A percentile compares a stretch with the other conserved stretches of the same genome.
Evolutionary conservation across 2,329 filamentous ascomycete species (phyloP).

Genomic region (Colletotrichum theobromicola): DNA sequence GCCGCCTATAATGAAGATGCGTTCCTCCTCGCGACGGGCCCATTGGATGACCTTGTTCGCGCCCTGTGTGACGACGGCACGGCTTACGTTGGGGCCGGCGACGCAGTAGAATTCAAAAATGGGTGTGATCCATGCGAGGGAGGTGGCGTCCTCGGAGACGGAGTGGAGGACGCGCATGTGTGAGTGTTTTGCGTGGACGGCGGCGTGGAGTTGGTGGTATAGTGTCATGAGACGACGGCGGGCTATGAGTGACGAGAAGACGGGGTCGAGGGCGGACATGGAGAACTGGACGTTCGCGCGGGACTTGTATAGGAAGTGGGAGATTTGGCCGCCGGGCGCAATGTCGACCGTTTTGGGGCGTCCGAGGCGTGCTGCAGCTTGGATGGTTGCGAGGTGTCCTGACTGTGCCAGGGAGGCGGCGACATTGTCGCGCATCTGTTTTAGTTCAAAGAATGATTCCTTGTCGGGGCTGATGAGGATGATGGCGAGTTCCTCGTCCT

Average conservation of each 20-base stretch:
- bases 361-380: conserved; percentile 71
- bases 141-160: conserved; percentile 75
- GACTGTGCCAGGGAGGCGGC: conserved; percentile 76
- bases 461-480: conserved; percentile 92
- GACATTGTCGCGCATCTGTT: conserved; percentile 71
- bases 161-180: conserved; percentile 87
- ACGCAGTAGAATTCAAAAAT: conserved; percentile 95
- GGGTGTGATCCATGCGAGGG: conserved; percentile 89
- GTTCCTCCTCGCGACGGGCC: conserved; percentile 89
- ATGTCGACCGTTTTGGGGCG: conserved; percentile 77
- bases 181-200: conserved; percentile 83
- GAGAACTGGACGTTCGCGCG: conserved; percentile 93
- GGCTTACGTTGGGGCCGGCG: conserved; percentile 74
- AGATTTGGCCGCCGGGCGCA: conserved; percentile 78
- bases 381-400: conserved; percentile 77
- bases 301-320: conserved; percentile 96
- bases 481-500: conserved; percentile 85
- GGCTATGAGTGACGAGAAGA: conserved; percentile 64
- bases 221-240: conserved; percentile 78
- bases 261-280: conserved; percentile 81
- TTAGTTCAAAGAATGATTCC: conserved; percentile 90
- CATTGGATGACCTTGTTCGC: conserved; percentile 91
- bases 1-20: conserved; percentile 96
- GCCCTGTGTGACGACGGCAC: conserved; percentile 75
- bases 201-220: conserved; percentile 84